Base-by-base conservation (phyloP, 495 filamentous ascomycete genomes). In the Trypethelium eluteriae region DNA sequence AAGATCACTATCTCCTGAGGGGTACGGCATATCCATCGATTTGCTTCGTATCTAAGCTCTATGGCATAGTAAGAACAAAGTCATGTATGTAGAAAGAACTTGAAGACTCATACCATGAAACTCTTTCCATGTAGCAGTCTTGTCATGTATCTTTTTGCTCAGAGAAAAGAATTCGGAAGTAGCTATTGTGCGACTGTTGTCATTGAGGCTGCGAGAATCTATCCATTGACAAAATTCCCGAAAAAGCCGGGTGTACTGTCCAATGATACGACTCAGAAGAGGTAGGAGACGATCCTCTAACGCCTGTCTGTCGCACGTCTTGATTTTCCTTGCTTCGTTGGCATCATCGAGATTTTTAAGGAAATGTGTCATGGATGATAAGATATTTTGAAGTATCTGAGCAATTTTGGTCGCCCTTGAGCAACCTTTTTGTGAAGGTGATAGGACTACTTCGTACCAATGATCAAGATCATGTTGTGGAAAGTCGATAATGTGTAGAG, bases 11-110 rank as follows among this genome's bases (percentile, higher is more conserved):
- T 59, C 36, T 59, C 53, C 14, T 59, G 53, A 32, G 53, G 18
- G 53, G 25, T 59, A 18, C 53, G 53, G 53, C 53, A 59, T 59
- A 59, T 59, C 53, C 53, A 59, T 14, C 14, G 53, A 59, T 59
- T 3, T 36, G 5, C 5, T 36, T 10, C 53, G 7, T 7, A 7
- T 7, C 18, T 18, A 6, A 18, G 6, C 32, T 59, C 53, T 59
- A 32, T 18, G 36, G 18, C 7, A 35, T 7, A 36, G 2, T 59
- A 35, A 59, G 11, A 35, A 34, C 36, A 5, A 18, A 53, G 14
- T 18, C 5, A 14, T 5, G 9, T 53, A 5, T 53, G 12, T 16
- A 11, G 25, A 18, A 11, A 53, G 49, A 18, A 53, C 14, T 14
- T 10, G 10, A 6, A 44, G 7, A 34, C 53, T 7, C 53, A n/a